Evolutionary conservation across 495 filamentous ascomycete genomes (phyloP), one percentile per base, ranked within the genome.

Genomic region (Ascodesmis nigricans): DNA sequence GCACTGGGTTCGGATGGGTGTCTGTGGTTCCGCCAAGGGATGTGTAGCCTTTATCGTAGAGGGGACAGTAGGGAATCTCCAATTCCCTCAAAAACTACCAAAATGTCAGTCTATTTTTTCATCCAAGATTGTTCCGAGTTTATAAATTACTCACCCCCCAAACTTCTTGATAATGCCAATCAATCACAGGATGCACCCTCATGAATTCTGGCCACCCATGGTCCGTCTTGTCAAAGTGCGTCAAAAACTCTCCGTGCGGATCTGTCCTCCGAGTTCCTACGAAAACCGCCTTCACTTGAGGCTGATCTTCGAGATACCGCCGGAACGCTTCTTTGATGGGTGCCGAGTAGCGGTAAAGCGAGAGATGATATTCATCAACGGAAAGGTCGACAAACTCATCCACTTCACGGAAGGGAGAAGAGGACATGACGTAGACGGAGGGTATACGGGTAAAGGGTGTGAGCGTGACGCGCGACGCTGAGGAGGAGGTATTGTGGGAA

Each of bases 111-210:
- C 5, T 26, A 38, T 57, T 35, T 51, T 18, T 35, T n/a, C 39
- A 19, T 19, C n/a, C 28, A 30, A 6, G 5, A 14, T 10, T 30
- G 5, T 8, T 30, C 28, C 7, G n/a, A n/a, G 13, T 14, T 30
- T 30, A 28, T 2, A 21, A 11, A 35, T 29, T 23, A 69, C 72
- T 56, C 42, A 75, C 73, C 3, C 73, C 66, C 90, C 87, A 91
- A 38, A 97, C 82, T 54, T 95, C 84, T 10, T 69, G 69, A 58
- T 92, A 97, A 53, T 84, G 77, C 90, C 87, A 93, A 49, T 95
- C 87, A 49, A 97, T 79, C 5, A 97, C 75, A 0, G 87, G 87
- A 58, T 95, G 81, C 25, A 92, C 61, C 29, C 87, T 64, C 71
- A 95, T 82, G 47, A 97, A 92, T 36, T 63, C 56, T 16, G 87